These are phyloP conservation scores for Arthrobotrys conoides DNA, from an alignment of 2,329 filamentous ascomycete species.

Conservation along the genomic window DNA sequence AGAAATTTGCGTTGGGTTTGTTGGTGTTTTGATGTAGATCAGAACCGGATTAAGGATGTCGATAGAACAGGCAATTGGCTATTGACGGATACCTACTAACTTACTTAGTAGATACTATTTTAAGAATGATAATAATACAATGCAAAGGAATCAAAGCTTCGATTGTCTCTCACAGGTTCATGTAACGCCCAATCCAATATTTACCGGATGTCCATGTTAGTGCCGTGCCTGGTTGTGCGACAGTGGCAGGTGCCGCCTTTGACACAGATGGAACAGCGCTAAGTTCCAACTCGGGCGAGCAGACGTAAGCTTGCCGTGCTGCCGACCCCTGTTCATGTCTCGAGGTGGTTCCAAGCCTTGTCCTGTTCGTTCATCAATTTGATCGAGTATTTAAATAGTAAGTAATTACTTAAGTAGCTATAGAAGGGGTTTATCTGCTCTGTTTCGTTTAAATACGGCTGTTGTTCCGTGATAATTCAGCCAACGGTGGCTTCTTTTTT, in stretches of 20 bases:
- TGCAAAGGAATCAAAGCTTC: neutral
- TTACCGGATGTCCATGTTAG: neutral
- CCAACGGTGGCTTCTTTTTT: slow-evolving; percentile 51
- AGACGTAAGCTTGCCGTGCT: slow-evolving; percentile 27
- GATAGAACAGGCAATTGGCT: neutral
- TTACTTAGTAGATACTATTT: neutral
- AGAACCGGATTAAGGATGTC: neutral
- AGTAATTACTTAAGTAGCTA: too few relatives aligned
- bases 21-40: neutral
- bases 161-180: neutral
- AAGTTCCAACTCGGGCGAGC: neutral
- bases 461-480: slow-evolving; percentile 33
- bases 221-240: neutral
- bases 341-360: neutral
- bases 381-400: too few relatives aligned
- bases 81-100: too few relatives aligned
- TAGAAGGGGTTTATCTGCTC: neutral
- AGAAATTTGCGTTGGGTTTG: slow-evolving; percentile 7
- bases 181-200: neutral
- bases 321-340: slow-evolving; percentile 28
- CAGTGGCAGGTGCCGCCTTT: slow-evolving; percentile 13
- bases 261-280: slow-evolving; percentile 14
- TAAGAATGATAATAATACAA: slow-evolving; percentile 1
- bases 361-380: slow-evolving; percentile 5
- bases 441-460: slow-evolving; percentile 55